These are phyloP conservation scores for Gossypium bickii DNA, from an alignment of 345 rosid species.

Conservation along the genomic window DNA sequence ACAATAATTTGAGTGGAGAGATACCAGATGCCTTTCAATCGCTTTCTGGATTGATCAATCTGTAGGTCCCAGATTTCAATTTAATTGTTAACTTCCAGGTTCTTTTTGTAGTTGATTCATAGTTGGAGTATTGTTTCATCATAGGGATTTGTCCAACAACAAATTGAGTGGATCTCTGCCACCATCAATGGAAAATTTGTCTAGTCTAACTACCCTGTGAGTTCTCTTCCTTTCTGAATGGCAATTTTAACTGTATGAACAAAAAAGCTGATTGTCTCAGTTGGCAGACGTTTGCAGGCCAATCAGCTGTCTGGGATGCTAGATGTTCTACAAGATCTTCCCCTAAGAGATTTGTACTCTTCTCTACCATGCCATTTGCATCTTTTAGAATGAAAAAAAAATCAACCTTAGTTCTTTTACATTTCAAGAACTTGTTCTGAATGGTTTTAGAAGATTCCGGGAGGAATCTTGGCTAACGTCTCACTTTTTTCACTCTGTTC, in stretches of 20 bases:
- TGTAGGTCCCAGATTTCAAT: conserved; percentile 45
- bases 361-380: conserved; percentile 26
- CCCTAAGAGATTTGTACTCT: conserved; percentile 72
- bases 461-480: conserved; percentile 3
- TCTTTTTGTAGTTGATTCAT: background rate
- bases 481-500: background rate
- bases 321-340: conserved; percentile 80
- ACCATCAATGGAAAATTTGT: conserved; percentile 59
- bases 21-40: conserved; percentile 75
- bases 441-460: conserved; percentile 6
- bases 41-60: conserved; percentile 66
- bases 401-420: background rate
- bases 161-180: conserved; percentile 83
- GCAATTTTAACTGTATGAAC: background rate
- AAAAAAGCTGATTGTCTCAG: conserved; percentile 34
- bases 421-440: background rate
- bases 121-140: conserved; percentile 16
- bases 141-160: conserved; percentile 83
- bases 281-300: conserved; percentile 78
- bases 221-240: conserved; percentile 19
- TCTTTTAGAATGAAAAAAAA: conserved; percentile 10
- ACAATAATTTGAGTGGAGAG: conserved; percentile 77
- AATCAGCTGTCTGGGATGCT: conserved; percentile 86
- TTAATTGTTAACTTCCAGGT: background rate
- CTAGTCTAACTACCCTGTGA: conserved; percentile 71